Percentiles rank a stretch among this genome's conserved stretches.
These are phyloP conservation scores for Strobilomyces dryophilus DNA, from an alignment of 768 basidiomycete species.

Conservation along the genomic window DNA sequence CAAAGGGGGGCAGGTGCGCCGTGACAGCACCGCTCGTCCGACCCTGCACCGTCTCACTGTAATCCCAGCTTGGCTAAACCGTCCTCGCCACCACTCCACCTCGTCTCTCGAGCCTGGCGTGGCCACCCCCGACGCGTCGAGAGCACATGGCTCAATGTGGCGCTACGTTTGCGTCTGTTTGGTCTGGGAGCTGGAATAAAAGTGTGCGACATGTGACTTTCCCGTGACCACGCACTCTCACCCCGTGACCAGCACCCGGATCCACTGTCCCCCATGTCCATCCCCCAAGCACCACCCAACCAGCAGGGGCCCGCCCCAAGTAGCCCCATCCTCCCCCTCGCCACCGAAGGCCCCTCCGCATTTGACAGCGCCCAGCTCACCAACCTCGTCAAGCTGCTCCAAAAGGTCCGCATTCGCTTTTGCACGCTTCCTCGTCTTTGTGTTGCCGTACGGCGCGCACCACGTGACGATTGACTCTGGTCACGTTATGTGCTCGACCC, in stretches of 20 bases:
- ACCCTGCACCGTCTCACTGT: background rate
- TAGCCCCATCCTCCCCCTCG: conserved; percentile 7
- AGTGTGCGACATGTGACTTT: conserved; percentile 36
- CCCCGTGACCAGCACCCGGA: conserved; percentile 39
- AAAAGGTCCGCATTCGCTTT: conserved; percentile 42
- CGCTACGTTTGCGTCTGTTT: conserved; percentile 32
- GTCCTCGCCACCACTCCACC: too few species aligned
- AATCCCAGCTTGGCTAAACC: background rate
- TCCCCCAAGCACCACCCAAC: conserved; percentile 12
- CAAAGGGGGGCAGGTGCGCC: background rate
- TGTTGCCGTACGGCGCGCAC: conserved; percentile 3
- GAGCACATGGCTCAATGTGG: conserved; percentile 2
- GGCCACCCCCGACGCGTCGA: too few species aligned
- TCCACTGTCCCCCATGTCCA: conserved; percentile 11
- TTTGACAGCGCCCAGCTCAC: conserved; percentile 57
- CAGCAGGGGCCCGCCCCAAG: conserved; percentile 7
- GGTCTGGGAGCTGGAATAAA: conserved; percentile 28
- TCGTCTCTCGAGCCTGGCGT: too few species aligned
- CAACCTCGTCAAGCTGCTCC: conserved; percentile 55
- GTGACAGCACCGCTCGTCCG: background rate
- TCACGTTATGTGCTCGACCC: conserved; percentile 17
- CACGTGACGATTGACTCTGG: conserved; percentile 25
- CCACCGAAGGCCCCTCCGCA: conserved; percentile 7
- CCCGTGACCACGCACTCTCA: conserved; percentile 37
- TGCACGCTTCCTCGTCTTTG: background rate